phyloP scores from a whole-genome alignment of 345 rosid genomes.

The Gossypium thurberi region DNA sequence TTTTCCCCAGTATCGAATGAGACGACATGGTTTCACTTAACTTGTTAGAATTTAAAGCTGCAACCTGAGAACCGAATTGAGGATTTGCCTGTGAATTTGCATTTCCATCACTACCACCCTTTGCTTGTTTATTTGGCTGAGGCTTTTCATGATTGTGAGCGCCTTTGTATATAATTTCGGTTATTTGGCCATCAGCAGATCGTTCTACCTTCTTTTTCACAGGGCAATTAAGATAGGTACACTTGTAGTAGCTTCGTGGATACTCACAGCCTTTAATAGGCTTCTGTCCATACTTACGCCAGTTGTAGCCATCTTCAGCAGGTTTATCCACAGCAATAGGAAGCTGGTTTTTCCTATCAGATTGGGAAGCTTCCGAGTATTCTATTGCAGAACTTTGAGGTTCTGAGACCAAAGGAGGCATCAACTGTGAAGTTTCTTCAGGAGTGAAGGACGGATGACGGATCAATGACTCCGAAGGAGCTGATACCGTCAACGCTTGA shows the following conservation, averaged over 20 bases:
- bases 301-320: conserved; percentile 85
- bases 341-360: conserved; percentile 49
- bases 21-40: conserved; percentile 21
- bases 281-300: conserved; percentile 97
- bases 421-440: conserved; percentile 37
- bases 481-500: conserved; percentile 21
- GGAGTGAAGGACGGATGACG: conserved; percentile 27
- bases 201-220: conserved; percentile 96
- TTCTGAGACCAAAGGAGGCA: conserved; percentile 33
- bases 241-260: conserved; percentile 90
- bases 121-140: conserved; percentile 55
- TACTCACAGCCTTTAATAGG: conserved; percentile 90
- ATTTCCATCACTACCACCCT: conserved; percentile 38
- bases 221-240: conserved; percentile 69
- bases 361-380: conserved; percentile 41
- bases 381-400: conserved; percentile 32
- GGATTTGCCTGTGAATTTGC: conserved; percentile 34
- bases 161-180: conserved; percentile 91
- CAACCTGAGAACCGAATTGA: conserved; percentile 26
- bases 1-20: conserved; percentile 27
- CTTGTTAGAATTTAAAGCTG: conserved; percentile 20
- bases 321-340: conserved; percentile 63
- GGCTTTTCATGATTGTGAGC: conserved; percentile 86
- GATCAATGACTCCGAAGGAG: conserved; percentile 24
- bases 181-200: conserved; percentile 73